Base-by-base conservation (phyloP, 2,329 filamentous ascomycete species). In the Colletotrichum musicola region DNA sequence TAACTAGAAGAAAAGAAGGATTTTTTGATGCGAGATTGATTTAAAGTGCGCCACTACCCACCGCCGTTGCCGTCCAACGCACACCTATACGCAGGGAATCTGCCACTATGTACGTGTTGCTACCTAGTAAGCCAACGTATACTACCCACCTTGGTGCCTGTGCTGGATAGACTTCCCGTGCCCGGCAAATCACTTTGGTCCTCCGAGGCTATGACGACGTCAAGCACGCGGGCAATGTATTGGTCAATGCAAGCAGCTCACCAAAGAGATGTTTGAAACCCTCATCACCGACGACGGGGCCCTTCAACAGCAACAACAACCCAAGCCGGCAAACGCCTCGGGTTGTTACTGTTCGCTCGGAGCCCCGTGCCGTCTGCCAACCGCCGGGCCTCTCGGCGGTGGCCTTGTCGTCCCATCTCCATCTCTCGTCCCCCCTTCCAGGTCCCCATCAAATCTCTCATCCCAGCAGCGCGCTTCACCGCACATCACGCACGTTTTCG, bases 141-240 rank as follows among this genome's bases (percentile, higher is more conserved):
- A 22, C 44, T 30, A 16, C 9, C 30, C 55, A 27, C 40, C 27
- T 44, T 35, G 12, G 9, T 60, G 38, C 57, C 46, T 22, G 46
- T 60, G 14, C 59, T 22, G 27, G 49, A 67, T 63, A 58, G 25
- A 57, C 59, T 67, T 67, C 64, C 53, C 59, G 64, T 63, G 59
- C 64, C 64, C 59, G 58, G 59, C 22, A 46, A 44, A 47, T 49
- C 46, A 22, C 46, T 44, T 16, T 53, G 35, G 49, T 57, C 40
- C 51, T 35, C 59, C 46, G 42, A 47, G 22, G 53, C 64, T 49
- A 47, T 54, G 35, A 46, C 42, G 49, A 20, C 42, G 18, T 47
- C 30, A 49, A 38, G n/a, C n/a, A 14, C 27, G 63, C 54, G 40
- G 35, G 22, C 53, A 64, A 47, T 54, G 40, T 47, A 50, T 46